These are phyloP conservation scores for Umbelopsis sp. DNA, from an alignment of 371 early-diverging fungal species.

Conservation along the genomic window DNA sequence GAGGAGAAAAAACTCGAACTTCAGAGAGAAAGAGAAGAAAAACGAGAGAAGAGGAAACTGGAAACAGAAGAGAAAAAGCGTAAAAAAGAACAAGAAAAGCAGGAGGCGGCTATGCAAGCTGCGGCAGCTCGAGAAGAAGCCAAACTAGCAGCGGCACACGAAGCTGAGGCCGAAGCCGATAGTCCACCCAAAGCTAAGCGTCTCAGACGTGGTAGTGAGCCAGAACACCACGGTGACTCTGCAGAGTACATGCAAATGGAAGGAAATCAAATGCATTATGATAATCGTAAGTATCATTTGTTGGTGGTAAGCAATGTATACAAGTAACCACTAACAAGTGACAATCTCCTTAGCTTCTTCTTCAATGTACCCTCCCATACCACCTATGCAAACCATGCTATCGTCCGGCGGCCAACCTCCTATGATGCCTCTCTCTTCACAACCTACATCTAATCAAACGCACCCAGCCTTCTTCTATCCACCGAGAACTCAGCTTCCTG, in stretches of 20 bases:
- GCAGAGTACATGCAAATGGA: neutral
- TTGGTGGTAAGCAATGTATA: no score
- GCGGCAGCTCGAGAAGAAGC: constrained; percentile 11
- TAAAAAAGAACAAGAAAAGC: constrained; percentile 21
- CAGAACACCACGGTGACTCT: neutral
- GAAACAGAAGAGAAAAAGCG: constrained; percentile 27
- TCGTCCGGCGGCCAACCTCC: neutral
- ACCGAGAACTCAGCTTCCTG: constrained; percentile 4
- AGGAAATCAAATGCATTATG: neutral
- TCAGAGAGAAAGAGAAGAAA: neutral
- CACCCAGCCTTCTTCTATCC: constrained; percentile 7
- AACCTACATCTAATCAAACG: neutral
- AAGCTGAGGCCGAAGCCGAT: neutral
- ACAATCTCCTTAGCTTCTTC: neutral
- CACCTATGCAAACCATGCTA: constrained; percentile 5
- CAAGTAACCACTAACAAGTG: no score
- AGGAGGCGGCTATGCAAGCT: constrained; percentile 5
- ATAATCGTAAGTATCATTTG: neutral
- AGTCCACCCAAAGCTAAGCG: constrained; percentile 6
- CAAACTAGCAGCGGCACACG: neutral
- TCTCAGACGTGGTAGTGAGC: neutral
- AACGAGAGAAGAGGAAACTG: constrained; percentile 2
- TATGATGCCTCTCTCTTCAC: neutral
- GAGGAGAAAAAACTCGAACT: neutral
- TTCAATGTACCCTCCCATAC: constrained; percentile 2